These are phyloP conservation scores for Rhizopogon rudus DNA, from an alignment of 768 basidiomycete species.

Conservation along the genomic window DNA sequence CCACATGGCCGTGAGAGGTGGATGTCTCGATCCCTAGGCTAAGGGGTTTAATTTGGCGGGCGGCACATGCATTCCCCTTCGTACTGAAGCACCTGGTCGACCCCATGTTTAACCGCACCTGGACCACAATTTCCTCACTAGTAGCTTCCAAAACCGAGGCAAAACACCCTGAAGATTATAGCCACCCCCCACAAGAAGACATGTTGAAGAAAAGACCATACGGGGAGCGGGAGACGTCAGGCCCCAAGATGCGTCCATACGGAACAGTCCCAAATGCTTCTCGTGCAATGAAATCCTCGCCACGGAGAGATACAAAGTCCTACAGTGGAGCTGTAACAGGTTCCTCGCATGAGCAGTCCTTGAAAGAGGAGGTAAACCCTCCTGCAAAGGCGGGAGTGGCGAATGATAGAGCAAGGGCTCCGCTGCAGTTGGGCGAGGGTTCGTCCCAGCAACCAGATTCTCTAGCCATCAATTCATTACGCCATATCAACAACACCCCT, in stretches of 20 bases:
- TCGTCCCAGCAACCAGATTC: neutral
- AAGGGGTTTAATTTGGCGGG: neutral
- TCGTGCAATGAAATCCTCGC: neutral
- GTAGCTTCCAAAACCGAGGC: neutral
- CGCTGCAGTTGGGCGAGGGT: neutral
- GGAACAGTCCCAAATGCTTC: too few species aligned
- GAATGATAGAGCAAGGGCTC: neutral
- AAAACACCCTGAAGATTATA: neutral
- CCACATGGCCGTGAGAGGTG: conserved; percentile 1
- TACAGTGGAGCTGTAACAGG: neutral
- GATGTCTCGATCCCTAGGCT: neutral
- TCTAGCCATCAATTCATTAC: neutral
- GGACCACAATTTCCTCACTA: too few species aligned
- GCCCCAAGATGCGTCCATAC: neutral
- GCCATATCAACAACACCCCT: neutral
- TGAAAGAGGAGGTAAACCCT: neutral
- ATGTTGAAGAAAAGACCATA: neutral
- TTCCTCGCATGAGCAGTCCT: neutral
- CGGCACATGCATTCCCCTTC: neutral
- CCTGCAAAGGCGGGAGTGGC: too few species aligned
- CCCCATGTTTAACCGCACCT: neutral
- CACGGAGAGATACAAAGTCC: neutral
- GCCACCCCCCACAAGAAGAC: neutral
- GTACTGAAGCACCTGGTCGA: neutral
- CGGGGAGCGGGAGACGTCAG: neutral